Base-by-base conservation (phyloP, 1,284 basidiomycete species). In the Microstroma glucosiphilum region DNA sequence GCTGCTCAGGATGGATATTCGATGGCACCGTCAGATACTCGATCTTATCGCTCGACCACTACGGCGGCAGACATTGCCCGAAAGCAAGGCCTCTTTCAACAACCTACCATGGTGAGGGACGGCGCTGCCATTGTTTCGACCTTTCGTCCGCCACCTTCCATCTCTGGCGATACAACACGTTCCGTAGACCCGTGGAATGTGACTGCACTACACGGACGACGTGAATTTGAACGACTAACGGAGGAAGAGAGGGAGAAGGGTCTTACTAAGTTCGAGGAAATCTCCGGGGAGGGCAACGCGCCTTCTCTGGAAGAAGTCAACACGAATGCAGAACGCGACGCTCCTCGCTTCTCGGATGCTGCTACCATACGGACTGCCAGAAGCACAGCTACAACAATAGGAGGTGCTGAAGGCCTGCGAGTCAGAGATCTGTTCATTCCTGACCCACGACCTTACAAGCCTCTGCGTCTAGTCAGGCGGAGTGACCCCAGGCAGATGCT, bases 401-500 rank as follows among this genome's bases (percentile, higher is more conserved):
- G 13, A 21, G 41, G 23, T 26, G 48, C 48, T 11, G 12, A 46
- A 23, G 19, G 62, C 30, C 57, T 72, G 8, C 63, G 66, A 2
- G 62, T 69, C 8, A 60, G 62, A 12, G 67, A 70, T 43, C 65
- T 77, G 2, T 78, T 78, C 43, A 62, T 75, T 0, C 69, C 75
- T 0, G 76, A 78, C 54, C 75, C 76, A 2, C 63, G 76, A 37
- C 64, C 68, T 0, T 76, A 68, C 69, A 66, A 67, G 23, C 73
- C 76, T 23, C 66, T 76, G 40, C 69, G 76, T 1, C 69, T 73
- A 37, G 75, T 79, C 21, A 69, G 77, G 23, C 69, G 77, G 25
- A 68, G 67, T 6, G 73, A 77, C 57, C 77, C 77, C 3, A 67
- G 75, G 1, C 77, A 79, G 64, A 61, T 77, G 62, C 71, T 79